Evolutionary conservation across 805 yeast genomes (phyloP).

Genomic region (Ogataea ramenticola): DNA sequence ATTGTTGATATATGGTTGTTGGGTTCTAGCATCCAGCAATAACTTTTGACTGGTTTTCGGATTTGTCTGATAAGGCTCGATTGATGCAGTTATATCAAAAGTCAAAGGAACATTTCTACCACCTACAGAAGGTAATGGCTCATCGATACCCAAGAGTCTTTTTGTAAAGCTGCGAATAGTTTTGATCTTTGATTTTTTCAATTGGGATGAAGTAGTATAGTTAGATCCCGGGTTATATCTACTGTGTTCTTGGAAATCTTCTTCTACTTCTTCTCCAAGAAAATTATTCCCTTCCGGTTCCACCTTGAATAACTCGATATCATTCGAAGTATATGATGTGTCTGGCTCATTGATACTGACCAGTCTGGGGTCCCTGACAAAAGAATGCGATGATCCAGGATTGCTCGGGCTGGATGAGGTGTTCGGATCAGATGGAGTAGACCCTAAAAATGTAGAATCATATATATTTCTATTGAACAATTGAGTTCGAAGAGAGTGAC

Average conservation of each 20-base stretch:
- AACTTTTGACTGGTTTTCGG: conserved; percentile 24
- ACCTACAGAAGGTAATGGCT: conserved; percentile 45
- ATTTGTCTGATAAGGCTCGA: conserved; percentile 11
- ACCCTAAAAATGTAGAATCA: background rate
- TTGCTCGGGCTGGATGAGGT: too few relatives aligned
- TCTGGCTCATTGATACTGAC: background rate
- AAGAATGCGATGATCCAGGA: background rate
- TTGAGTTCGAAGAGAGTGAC: conserved; percentile 62
- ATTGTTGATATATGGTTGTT: conserved; percentile 56
- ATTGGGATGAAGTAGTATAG: too few relatives aligned
- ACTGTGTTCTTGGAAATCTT: background rate
- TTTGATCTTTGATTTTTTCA: background rate
- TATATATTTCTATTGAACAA: conserved; percentile 40
- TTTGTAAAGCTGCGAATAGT: conserved; percentile 9
- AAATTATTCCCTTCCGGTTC: conserved; percentile 3
- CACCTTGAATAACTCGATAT: conserved; percentile 2
- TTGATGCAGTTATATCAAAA: conserved; percentile 30
- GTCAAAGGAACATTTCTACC: conserved; percentile 76
- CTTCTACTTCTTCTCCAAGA: background rate
- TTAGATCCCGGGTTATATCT: too few relatives aligned
- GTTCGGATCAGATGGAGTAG: too few relatives aligned
- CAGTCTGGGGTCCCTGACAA: background rate
- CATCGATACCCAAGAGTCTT: conserved; percentile 37
- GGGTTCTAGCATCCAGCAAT: conserved; percentile 64
- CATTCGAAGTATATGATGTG: background rate